Percentiles rank a stretch among this genome's conserved stretches.
Conservation (phyloP, 305 asterid genomes). For the Salvia sclarea region DNA sequence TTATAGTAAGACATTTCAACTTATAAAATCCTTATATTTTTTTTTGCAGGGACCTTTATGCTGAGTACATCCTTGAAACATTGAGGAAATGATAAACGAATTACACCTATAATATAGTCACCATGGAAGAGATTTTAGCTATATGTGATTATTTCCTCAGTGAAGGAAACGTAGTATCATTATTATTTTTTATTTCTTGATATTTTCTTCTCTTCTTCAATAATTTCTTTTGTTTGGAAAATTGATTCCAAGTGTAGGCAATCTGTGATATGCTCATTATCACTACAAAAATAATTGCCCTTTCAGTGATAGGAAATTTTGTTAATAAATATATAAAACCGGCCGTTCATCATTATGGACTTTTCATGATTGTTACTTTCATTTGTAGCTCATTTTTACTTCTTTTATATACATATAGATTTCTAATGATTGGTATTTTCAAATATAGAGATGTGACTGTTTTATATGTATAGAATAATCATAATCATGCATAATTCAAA, state of each 20-base stretch:
- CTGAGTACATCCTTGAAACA: conserved; percentile 61
- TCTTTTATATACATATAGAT: too few relatives aligned
- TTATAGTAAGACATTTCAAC: too few relatives aligned
- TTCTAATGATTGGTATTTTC: too few relatives aligned
- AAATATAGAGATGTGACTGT: too few relatives aligned
- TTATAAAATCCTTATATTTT: not conserved
- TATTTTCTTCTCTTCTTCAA: not conserved
- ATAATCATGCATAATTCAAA: too few relatives aligned
- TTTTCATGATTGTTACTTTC: too few relatives aligned
- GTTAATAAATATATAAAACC: not conserved
- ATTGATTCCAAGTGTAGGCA: not conserved
- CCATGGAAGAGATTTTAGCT: not conserved
- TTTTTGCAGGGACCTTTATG: conserved; percentile 63
- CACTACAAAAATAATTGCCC: not conserved
- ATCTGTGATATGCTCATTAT: not conserved
- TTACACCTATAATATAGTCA: not conserved
- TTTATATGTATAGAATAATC: too few relatives aligned
- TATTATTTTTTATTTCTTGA: not conserved
- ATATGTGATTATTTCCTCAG: not conserved
- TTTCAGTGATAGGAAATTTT: too few relatives aligned
- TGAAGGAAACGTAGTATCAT: not conserved
- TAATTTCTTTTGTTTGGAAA: not conserved
- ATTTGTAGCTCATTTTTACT: too few relatives aligned
- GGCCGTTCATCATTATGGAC: too few relatives aligned
- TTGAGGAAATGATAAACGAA: conserved; percentile 47